Percentiles rank a stretch among this genome's conserved stretches.
These are phyloP conservation scores for Akanthomyces lecanii DNA, from an alignment of 2,329 filamentous ascomycete genomes.

Conservation along the genomic window DNA sequence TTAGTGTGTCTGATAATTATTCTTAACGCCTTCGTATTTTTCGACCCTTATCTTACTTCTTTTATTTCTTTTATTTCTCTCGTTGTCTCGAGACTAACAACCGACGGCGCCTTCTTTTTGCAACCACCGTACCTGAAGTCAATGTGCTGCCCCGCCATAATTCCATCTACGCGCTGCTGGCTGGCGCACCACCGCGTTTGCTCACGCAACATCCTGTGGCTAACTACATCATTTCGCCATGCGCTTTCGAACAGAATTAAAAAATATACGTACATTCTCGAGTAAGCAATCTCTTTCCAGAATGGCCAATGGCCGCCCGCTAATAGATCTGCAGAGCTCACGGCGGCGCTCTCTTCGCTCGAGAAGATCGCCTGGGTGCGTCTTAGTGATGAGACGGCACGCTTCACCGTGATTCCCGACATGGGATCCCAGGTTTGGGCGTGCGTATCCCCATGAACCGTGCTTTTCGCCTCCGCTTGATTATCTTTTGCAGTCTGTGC, in stretches of 20 bases:
- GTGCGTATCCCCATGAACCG: slow-evolving; percentile 44
- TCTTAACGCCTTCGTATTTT: too few species aligned
- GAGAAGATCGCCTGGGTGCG: slow-evolving; percentile 89
- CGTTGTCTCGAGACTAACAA: too few species aligned
- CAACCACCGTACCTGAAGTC: too few species aligned
- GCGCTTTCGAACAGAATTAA: slow-evolving; percentile 63
- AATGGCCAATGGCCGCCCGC: neutral
- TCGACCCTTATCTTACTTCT: too few species aligned
- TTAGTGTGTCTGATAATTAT: too few species aligned
- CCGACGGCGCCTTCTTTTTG: too few species aligned
- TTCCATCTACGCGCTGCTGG: neutral
- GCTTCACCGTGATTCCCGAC: slow-evolving; percentile 94
- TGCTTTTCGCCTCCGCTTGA: neutral
- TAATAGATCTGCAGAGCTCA: slow-evolving; percentile 44
- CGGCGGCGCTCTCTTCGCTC: slow-evolving; percentile 58
- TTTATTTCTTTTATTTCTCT: too few species aligned
- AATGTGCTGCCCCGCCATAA: slow-evolving; percentile 12
- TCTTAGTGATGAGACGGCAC: slow-evolving; percentile 79
- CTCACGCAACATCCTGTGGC: slow-evolving; percentile 2
- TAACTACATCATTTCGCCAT: slow-evolving; percentile 38
- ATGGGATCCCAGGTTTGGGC: slow-evolving; percentile 96
- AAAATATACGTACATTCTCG: slow-evolving; percentile 62
- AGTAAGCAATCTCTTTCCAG: slow-evolving; percentile 36
- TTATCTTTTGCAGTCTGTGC: neutral
- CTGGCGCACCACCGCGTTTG: neutral